Percentiles rank a stretch among this genome's conserved stretches.
These are phyloP conservation scores for Lobulomyces angularis DNA, from an alignment of 192 early-diverging fungal genomes.

Conservation along the genomic window DNA sequence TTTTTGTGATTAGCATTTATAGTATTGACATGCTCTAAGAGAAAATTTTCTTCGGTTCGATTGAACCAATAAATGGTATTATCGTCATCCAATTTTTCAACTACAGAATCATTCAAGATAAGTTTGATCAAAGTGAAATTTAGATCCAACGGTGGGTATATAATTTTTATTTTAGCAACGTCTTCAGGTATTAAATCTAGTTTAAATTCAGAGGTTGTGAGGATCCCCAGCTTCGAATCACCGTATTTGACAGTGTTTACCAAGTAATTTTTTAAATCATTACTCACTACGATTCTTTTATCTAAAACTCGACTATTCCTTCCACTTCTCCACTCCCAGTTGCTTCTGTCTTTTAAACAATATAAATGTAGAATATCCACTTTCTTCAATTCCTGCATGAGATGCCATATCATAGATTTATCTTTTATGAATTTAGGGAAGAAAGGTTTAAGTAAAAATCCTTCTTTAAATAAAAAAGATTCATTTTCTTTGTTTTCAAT, in stretches of 20 bases:
- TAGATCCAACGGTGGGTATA: constrained; percentile 12
- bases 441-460: no score
- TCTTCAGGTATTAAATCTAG: constrained; percentile 1
- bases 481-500: no score
- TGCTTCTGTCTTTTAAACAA: constrained; percentile 12
- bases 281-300: constrained; percentile 10
- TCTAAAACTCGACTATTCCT: constrained; percentile 4
- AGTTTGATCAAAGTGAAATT: no score
- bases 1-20: no score
- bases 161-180: constrained; percentile 4
- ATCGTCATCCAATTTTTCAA: background rate
- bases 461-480: no score
- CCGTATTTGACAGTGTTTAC: constrained; percentile 9
- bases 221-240: constrained; percentile 7
- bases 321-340: constrained; percentile 17
- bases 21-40: no score
- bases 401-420: no score
- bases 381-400: no score
- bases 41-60: no score
- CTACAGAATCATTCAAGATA: constrained; percentile 3
- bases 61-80: no score
- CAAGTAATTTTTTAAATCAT: constrained; percentile 7
- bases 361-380: constrained; percentile 18
- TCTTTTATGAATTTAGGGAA: no score
- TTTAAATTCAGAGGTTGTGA: no score